Percentiles rank a stretch among this genome's conserved stretches.
These are phyloP conservation scores for Lodderomyces metapsilosis DNA, from an alignment of 1,139 yeast genomes.

Conservation along the genomic window DNA sequence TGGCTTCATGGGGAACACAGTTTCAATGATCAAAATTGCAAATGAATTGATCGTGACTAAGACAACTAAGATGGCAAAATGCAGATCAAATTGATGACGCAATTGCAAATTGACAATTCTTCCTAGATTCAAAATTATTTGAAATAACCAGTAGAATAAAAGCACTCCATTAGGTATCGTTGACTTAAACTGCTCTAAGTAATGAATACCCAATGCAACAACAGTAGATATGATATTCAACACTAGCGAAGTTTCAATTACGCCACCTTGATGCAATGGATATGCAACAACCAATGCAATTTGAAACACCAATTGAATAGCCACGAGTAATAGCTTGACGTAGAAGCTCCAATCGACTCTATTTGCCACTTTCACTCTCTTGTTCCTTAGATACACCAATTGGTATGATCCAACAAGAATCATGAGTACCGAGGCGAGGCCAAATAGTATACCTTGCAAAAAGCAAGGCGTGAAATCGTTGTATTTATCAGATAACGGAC, in stretches of 20 bases:
- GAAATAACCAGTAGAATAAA: conserved; percentile 75
- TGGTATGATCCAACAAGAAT: conserved; percentile 53
- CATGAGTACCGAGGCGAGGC: conserved; percentile 51
- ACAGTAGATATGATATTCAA: conserved; percentile 41
- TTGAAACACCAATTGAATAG: conserved; percentile 39
- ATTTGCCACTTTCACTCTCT: conserved; percentile 30
- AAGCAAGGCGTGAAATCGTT: conserved; percentile 83
- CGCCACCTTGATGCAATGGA: conserved; percentile 29
- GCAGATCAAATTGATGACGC: conserved; percentile 37
- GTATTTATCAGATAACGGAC: conserved; percentile 57
- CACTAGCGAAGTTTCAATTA: conserved; percentile 42
- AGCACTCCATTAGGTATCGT: conserved; percentile 67
- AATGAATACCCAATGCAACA: conserved; percentile 59
- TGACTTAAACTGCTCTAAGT: conserved; percentile 68
- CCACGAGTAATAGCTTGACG: conserved; percentile 41
- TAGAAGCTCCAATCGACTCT: conserved; percentile 42
- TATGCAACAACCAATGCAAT: conserved; percentile 21
- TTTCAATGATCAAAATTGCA: conserved; percentile 54
- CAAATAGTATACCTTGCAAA: conserved; percentile 65
- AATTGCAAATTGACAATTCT: conserved; percentile 47
- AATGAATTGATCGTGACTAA: conserved; percentile 51
- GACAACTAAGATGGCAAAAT: conserved; percentile 43
- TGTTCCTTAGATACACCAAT: conserved; percentile 33
- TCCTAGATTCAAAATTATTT: conserved; percentile 39
- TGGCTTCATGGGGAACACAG: conserved; percentile 43